Evolutionary conservation across 495 filamentous ascomycete genomes (phyloP), one percentile per base, ranked within the genome.

Genomic region (Hyaloscypha finlandica): DNA sequence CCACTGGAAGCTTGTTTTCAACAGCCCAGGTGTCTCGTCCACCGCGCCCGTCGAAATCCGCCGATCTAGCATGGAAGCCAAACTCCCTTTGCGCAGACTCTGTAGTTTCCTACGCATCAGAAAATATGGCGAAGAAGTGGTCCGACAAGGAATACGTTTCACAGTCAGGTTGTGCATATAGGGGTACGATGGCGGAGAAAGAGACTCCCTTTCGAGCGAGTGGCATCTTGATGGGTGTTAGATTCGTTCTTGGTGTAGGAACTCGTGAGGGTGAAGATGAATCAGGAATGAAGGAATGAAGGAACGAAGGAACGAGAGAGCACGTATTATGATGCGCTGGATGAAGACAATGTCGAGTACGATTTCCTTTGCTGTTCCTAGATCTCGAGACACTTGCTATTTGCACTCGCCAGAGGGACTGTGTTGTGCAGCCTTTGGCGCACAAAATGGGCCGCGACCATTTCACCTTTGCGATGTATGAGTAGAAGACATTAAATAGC

Each of bases 201-300:
- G 59, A 59, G 52, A 77, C 74, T 9, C 64, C 64, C 58, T 82
- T 80, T 66, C 61, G 45, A 42, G 77, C 79, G 56, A 71, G 73
- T 45, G 71, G 66, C 12, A 68, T 83, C 37, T 53, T 82, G 16
- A 71, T 81, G 59, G 81, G 77, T 20, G 74, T 80, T 60, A 75
- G 81, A 64, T 82, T 77, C 67, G 45, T 81, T 31, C 67, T 82
- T 51, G 56, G 71, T 68, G 16, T 73, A 12, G 12, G 12, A 12
- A 12, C 35, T 37, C 8, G 16, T 14, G 9, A 48, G 9, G 16
- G 11, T 48, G 42, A 48, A 48, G 42, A 48, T 14, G 9, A 48
- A 8, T 37, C 12, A 12, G 6, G 42, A 19, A 4, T 6, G 42
- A 48, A 48, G 42, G 42, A 19, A 48, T 19, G 16, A 48, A 48